Evolutionary conservation across 1,284 basidiomycete species (phyloP), one percentile per base, ranked within the genome.

Genomic region (Irpex lacteus): DNA sequence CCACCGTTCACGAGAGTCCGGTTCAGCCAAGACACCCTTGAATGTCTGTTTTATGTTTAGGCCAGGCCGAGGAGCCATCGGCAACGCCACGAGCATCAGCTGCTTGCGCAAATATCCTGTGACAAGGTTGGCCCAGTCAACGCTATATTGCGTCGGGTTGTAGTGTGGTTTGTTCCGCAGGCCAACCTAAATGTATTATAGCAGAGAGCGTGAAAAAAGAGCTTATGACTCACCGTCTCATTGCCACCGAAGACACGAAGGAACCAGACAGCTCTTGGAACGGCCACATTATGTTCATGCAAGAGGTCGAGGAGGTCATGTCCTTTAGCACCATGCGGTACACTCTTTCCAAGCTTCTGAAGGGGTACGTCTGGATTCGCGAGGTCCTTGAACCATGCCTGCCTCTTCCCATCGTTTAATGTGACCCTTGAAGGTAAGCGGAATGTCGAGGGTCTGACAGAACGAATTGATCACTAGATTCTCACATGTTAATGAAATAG

Each of bases 181-280:
- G n/a, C 89, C 87, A 58, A 91, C 87, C 84, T 92, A 18, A 19
- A 18, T 50, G 40, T 53, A 21, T 21, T 13, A 32, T 44, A 37
- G 32, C 26, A 54, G 32, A 44, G 9, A 9, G 40, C 40, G 40
- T 11, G 5, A 8, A 56, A 36, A 56, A 34, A 13, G 32, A 50
- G 57, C 9, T 21, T 40, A 44, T 2, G n/a, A 67, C 83, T 66
- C 71, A 95, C 91, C 50, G 95, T 95, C 76, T 99, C 97, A 70
- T 95, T 96, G 1, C 92, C 94, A n/a, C 97, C 98, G 61, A 97
- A 88, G 0, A 96, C 93, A 11, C 96, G 86, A 36, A 98, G 85
- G 74, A 98, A 96, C 98, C 98, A 99, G 2, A 98, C 84, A 0
- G 98, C 98, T 32, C 98, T 83, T 1, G 90, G 84, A 52, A 96